A percentile compares a stretch with the other conserved stretches of the same genome.
Evolutionary conservation across 768 basidiomycete genomes (phyloP).

Genomic region (Suillus spraguei): DNA sequence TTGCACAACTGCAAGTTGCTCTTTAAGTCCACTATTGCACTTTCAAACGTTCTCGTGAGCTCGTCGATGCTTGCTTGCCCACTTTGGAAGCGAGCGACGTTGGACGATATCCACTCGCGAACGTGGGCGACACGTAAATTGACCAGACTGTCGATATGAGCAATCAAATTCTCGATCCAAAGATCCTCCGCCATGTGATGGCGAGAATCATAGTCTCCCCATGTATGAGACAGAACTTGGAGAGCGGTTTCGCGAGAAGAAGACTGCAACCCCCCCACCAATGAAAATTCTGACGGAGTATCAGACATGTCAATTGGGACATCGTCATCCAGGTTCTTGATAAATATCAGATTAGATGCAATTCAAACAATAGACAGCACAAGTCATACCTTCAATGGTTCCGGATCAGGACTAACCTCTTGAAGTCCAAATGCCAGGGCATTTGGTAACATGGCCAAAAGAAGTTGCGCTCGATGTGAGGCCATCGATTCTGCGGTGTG

Average conservation of each 20-base stretch:
- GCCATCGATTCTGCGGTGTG: conserved; percentile 45
- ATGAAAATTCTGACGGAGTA: conserved; percentile 39
- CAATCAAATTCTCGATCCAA: conserved; percentile 43
- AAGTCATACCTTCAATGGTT: conserved; percentile 50
- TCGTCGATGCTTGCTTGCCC: conserved; percentile 47
- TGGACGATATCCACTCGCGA: conserved; percentile 51
- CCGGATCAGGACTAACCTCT: conserved; percentile 46
- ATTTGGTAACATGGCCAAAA: conserved; percentile 44
- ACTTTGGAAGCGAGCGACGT: conserved; percentile 48
- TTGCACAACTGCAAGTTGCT: conserved; percentile 5
- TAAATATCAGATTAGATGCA: neutral
- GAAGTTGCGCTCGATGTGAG: conserved; percentile 47
- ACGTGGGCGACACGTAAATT: conserved; percentile 50
- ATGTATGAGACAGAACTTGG: conserved; percentile 27
- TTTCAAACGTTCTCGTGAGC: conserved; percentile 25
- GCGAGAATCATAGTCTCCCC: conserved; percentile 36
- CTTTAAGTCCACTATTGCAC: neutral
- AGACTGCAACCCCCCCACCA: conserved; percentile 19
- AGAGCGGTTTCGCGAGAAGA: conserved; percentile 19
- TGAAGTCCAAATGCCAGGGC: conserved; percentile 51
- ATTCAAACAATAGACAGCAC: neutral
- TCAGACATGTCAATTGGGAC: conserved; percentile 40
- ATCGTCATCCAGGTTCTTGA: conserved; percentile 57
- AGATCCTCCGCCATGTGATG: conserved; percentile 38
- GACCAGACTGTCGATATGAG: conserved; percentile 42